Conservation (phyloP, 164 flowering plant genomes). For the Magnolia officinalis region DNA sequence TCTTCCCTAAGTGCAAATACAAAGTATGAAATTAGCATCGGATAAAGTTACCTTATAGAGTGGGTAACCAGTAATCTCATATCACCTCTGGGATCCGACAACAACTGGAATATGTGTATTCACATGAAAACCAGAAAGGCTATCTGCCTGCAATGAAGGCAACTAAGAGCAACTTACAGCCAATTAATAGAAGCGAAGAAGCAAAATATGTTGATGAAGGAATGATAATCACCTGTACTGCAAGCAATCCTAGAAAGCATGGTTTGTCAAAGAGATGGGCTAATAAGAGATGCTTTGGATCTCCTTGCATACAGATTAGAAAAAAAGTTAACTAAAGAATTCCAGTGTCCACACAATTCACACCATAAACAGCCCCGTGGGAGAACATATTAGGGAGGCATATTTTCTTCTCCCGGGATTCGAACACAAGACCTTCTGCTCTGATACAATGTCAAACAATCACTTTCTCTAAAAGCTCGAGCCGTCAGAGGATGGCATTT, state of each 20-base stretch:
- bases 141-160: slow-evolving; percentile 58
- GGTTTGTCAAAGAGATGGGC: slow-evolving; percentile 97
- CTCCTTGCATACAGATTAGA: slow-evolving; percentile 32
- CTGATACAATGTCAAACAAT: background rate
- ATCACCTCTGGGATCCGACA: slow-evolving; percentile 85
- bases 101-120: slow-evolving; percentile 95
- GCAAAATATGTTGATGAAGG: background rate
- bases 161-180: background rate
- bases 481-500: background rate
- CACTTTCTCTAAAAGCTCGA: background rate
- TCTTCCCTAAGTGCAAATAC: background rate
- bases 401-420: background rate
- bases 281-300: slow-evolving; percentile 63
- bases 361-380: no score
- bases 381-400: no score
- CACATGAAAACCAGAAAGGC: slow-evolving; percentile 71
- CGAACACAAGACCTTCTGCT: background rate
- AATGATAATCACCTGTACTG: slow-evolving; percentile 49
- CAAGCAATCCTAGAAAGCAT: slow-evolving; percentile 87
- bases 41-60: slow-evolving; percentile 57
- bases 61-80: slow-evolving; percentile 85
- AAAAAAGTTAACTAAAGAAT: background rate
- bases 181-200: background rate
- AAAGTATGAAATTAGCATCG: background rate
- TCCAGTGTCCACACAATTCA: background rate